A percentile compares a stretch with the other conserved stretches of the same genome.
Evolutionary conservation across 1,284 basidiomycete species (phyloP).

Genomic region (Malassezia brasiliensis): DNA sequence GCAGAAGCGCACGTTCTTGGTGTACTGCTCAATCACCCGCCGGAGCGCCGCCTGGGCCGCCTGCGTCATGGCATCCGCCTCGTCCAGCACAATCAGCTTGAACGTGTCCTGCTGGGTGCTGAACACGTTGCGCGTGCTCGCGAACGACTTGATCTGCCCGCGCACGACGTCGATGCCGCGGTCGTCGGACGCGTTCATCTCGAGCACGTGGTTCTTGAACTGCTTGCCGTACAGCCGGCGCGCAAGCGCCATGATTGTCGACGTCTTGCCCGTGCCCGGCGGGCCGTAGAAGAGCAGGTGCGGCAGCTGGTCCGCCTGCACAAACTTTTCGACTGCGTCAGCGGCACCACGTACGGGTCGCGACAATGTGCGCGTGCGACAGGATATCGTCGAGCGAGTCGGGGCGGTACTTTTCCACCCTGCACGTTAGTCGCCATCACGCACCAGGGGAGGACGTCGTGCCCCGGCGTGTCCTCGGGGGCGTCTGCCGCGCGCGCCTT

Average conservation of each 20-base stretch:
- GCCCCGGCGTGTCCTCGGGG: background rate
- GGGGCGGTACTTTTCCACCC: slow-evolving; percentile 48
- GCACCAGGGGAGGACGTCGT: slow-evolving; percentile 18
- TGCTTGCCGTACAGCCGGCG: slow-evolving; percentile 78
- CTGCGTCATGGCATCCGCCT: slow-evolving; percentile 99
- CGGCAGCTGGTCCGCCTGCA: slow-evolving; percentile 83
- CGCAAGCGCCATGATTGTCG: slow-evolving; percentile 92
- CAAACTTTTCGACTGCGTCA: slow-evolving; percentile 59
- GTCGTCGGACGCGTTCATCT: slow-evolving; percentile 97
- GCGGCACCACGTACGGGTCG: slow-evolving; percentile 24
- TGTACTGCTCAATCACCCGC: slow-evolving; percentile 96
- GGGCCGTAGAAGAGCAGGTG: slow-evolving; percentile 96
- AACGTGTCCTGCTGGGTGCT: slow-evolving; percentile 51
- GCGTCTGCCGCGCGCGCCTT: slow-evolving; percentile 1
- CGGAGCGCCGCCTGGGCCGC: slow-evolving; percentile 91
- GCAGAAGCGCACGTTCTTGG: slow-evolving; percentile 95
- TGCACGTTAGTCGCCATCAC: slow-evolving; percentile 9
- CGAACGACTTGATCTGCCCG: slow-evolving; percentile 97
- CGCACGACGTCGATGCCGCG: slow-evolving; percentile 95
- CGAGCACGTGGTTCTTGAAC: slow-evolving; percentile 77
- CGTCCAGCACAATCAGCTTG: slow-evolving; percentile 96
- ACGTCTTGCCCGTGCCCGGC: slow-evolving; percentile 93
- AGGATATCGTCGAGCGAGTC: slow-evolving; percentile 41
- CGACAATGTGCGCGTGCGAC: slow-evolving; percentile 44
- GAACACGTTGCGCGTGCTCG: slow-evolving; percentile 79